phyloP scores from a whole-genome alignment of 768 basidiomycete genomes.

The Agaricus blazei region DNA sequence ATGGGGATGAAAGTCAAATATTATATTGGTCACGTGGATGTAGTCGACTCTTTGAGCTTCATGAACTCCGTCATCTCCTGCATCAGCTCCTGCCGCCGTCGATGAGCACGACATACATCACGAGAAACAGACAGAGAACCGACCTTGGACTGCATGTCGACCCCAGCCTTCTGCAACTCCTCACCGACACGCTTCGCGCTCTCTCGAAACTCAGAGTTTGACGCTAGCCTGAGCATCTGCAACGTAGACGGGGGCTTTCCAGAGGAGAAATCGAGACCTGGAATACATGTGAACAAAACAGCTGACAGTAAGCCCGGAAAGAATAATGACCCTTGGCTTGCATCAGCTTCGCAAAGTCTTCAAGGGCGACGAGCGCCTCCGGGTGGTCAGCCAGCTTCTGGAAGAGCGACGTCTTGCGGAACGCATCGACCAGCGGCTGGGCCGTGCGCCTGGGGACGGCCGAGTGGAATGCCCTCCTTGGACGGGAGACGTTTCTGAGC shows the following conservation, averaged over 20 bases:
- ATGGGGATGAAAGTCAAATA: neutral
- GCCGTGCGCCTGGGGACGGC: slow-evolving; percentile 9
- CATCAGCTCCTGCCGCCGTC: slow-evolving; percentile 38
- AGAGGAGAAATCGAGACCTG: slow-evolving; percentile 44
- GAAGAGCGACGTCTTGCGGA: slow-evolving; percentile 41
- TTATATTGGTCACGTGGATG: slow-evolving; percentile 1
- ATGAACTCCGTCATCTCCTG: slow-evolving; percentile 27
- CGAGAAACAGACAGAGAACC: slow-evolving; percentile 8
- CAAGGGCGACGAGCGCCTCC: slow-evolving; percentile 43
- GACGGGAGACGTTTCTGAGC: slow-evolving; percentile 2
- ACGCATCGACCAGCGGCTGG: slow-evolving; percentile 1
- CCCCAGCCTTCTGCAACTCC: slow-evolving; percentile 52
- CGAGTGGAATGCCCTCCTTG: slow-evolving; percentile 10
- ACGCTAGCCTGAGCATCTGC: slow-evolving; percentile 50
- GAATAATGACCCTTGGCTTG: slow-evolving; percentile 39
- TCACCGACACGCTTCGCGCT: slow-evolving; percentile 39
- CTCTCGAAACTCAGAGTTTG: slow-evolving; percentile 47
- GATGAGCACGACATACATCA: neutral
- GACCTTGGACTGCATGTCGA: slow-evolving; percentile 56
- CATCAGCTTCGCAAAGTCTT: slow-evolving; percentile 38
- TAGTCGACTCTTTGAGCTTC: neutral
- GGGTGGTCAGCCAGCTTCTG: slow-evolving; percentile 45
- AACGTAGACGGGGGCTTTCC: slow-evolving; percentile 42
- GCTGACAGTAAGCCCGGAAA: neutral
- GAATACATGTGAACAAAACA: neutral